Percentiles rank a stretch among this genome's conserved stretches.
These are phyloP conservation scores for Pelagomonas calceolata DNA, from an alignment of 108 stramenopile genomes.

Conservation along the genomic window DNA sequence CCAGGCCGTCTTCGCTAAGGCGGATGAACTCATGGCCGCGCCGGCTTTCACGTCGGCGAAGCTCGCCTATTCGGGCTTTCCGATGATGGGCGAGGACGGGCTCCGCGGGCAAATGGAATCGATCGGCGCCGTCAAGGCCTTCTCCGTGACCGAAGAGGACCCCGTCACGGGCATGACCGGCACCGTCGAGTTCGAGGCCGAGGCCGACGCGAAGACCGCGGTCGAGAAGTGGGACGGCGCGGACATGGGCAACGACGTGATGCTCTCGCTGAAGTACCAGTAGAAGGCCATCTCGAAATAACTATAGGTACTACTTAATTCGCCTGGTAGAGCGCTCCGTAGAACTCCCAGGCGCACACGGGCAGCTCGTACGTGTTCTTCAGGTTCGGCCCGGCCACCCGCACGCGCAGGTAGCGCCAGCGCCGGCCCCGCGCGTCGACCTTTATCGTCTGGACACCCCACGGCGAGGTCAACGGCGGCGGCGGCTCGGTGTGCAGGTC, in stretches of 20 bases:
- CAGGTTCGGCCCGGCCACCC: conserved; percentile 21
- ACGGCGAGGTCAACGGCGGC: conserved; percentile 18
- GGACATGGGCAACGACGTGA: not conserved
- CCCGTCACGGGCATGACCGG: no score
- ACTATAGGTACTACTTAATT: no score
- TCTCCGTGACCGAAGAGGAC: no score
- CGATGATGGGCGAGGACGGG: not conserved
- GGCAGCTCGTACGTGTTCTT: conserved; percentile 12
- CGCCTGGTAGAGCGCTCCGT: conserved; percentile 17
- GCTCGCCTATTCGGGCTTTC: not conserved
- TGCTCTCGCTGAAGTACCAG: not conserved
- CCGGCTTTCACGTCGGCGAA: not conserved
- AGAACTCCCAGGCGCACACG: conserved; percentile 25
- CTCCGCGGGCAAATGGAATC: no score
- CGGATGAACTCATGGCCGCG: not conserved
- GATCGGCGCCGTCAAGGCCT: no score
- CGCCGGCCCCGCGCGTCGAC: conserved; percentile 18
- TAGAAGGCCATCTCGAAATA: not conserved
- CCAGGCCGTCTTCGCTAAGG: not conserved
- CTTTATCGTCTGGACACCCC: conserved; percentile 20
- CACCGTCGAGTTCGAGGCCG: not conserved
- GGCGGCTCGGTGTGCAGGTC: not conserved
- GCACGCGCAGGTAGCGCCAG: conserved; percentile 25
- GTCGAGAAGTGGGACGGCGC: not conserved
- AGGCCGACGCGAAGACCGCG: not conserved